Conservation (phyloP, 768 basidiomycete species). For the Rickenella mellea region DNA sequence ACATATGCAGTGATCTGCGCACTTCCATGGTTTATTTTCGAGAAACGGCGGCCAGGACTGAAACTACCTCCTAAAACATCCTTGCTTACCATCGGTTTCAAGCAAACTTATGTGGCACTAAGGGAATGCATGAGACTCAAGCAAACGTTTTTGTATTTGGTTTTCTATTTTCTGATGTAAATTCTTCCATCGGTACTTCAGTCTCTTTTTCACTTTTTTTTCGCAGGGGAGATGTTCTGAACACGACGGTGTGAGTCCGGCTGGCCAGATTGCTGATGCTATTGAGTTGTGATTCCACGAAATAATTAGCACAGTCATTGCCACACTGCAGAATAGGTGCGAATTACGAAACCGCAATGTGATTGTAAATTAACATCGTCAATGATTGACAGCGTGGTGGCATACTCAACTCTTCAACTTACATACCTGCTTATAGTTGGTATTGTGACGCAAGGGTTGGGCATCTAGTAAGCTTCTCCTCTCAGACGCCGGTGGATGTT, state of each 20-base stretch:
- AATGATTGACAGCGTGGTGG: constrained; percentile 47
- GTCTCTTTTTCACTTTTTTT: not conserved
- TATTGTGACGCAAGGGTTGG: constrained; percentile 52
- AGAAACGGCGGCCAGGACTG: constrained; percentile 61
- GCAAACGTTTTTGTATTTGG: constrained; percentile 65
- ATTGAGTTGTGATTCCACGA: constrained; percentile 1
- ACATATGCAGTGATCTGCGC: constrained; percentile 45
- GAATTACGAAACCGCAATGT: not conserved
- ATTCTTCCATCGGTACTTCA: constrained; percentile 10
- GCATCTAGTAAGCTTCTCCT: constrained; percentile 48
- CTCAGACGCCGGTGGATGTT: not conserved
- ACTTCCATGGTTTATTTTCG: constrained; percentile 64
- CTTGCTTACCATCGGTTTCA: constrained; percentile 56
- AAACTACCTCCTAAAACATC: constrained; percentile 43
- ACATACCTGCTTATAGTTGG: constrained; percentile 61
- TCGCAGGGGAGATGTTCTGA: constrained; percentile 62
- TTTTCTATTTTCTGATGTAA: constrained; percentile 71
- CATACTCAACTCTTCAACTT: constrained; percentile 63
- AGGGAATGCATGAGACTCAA: constrained; percentile 58
- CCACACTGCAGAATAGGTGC: constrained; percentile 63
- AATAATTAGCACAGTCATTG: constrained; percentile 50
- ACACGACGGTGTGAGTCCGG: constrained; percentile 57
- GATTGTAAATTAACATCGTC: too few relatives aligned
- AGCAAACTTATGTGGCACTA: constrained; percentile 53
- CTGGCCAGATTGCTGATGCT: not conserved